Percentiles rank a stretch among this genome's conserved stretches.
Evolutionary conservation across 495 filamentous ascomycete genomes (phyloP).

Genomic region (Neurospora intermedia): DNA sequence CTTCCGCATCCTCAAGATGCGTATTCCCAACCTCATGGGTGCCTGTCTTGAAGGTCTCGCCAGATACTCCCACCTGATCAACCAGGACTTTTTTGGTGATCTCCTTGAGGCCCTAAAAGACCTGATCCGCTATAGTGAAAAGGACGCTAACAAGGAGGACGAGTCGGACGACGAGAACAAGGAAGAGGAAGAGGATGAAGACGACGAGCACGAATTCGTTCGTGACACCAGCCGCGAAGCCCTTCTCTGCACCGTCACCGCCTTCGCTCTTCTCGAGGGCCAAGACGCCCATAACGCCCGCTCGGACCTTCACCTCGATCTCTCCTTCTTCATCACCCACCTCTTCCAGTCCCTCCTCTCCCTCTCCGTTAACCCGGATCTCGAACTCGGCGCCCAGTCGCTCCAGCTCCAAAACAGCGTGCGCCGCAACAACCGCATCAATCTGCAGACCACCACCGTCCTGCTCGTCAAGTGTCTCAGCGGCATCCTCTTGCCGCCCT

Average conservation of each 20-base stretch:
- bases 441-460: conserved; percentile 85
- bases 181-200: conserved; percentile 26
- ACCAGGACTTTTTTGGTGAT: conserved; percentile 96
- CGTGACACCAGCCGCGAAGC: conserved; percentile 72
- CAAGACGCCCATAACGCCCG: conserved; percentile 67
- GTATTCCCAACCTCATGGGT: conserved; percentile 74
- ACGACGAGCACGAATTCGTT: conserved; percentile 27
- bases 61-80: conserved; percentile 86
- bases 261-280: conserved; percentile 84
- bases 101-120: conserved; percentile 89
- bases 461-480: conserved; percentile 78
- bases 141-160: conserved; percentile 22
- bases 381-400: conserved; percentile 74
- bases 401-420: conserved; percentile 52
- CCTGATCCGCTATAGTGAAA: conserved; percentile 61
- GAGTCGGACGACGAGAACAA: conserved; percentile 11
- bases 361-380: conserved; percentile 68
- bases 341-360: conserved; percentile 76
- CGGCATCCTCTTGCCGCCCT: conserved; percentile 60
- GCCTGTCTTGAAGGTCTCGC: conserved; percentile 82
- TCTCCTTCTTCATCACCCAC: conserved; percentile 88
- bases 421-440: conserved; percentile 40
- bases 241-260: conserved; percentile 90
- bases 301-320: conserved; percentile 64
- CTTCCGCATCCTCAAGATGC: conserved; percentile 83